Evolutionary conservation across 176 grass and related monocot genomes (phyloP).

Genomic region (Cymbopogon citratus): DNA sequence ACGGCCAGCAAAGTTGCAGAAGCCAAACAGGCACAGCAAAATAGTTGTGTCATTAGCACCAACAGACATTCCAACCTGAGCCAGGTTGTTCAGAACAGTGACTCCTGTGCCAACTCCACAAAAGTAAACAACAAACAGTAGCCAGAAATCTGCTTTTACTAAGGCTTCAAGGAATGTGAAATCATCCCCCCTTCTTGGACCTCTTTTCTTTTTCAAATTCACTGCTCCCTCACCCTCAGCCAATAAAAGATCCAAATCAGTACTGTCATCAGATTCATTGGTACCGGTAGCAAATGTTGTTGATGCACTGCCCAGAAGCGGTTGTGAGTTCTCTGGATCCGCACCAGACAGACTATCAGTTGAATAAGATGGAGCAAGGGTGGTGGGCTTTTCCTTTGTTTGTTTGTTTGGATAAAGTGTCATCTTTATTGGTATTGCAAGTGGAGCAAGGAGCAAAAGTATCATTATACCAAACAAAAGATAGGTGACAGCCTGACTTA

Average conservation of each 20-base stretch:
- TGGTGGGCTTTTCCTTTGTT: slow-evolving; percentile 35
- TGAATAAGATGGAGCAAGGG: slow-evolving; percentile 47
- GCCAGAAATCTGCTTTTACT: slow-evolving; percentile 88
- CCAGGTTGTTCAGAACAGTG: slow-evolving; percentile 89
- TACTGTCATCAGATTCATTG: slow-evolving; percentile 46
- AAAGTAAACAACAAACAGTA: slow-evolving; percentile 76
- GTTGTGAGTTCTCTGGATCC: slow-evolving; percentile 52
- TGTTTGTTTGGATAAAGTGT: slow-evolving; percentile 72
- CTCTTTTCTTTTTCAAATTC: slow-evolving; percentile 66
- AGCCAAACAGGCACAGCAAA: slow-evolving; percentile 75
- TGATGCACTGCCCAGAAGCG: slow-evolving; percentile 41
- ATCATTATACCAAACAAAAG: slow-evolving; percentile 83
- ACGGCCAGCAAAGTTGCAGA: slow-evolving; percentile 84
- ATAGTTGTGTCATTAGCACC: slow-evolving; percentile 76
- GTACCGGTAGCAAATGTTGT: slow-evolving; percentile 10
- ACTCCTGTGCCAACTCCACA: slow-evolving; percentile 90
- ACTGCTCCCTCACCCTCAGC: slow-evolving; percentile 85
- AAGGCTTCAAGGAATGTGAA: slow-evolving; percentile 84
- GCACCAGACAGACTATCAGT: slow-evolving; percentile 39
- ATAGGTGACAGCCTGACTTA: slow-evolving; percentile 46
- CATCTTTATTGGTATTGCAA: slow-evolving; percentile 92
- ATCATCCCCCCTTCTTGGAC: slow-evolving; percentile 82
- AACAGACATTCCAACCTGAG: slow-evolving; percentile 80
- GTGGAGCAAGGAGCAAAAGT: slow-evolving; percentile 74
- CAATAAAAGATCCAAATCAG: slow-evolving; percentile 77